phyloP scores from a whole-genome alignment of 768 basidiomycete genomes.

The Tubosaeta sp. region DNA sequence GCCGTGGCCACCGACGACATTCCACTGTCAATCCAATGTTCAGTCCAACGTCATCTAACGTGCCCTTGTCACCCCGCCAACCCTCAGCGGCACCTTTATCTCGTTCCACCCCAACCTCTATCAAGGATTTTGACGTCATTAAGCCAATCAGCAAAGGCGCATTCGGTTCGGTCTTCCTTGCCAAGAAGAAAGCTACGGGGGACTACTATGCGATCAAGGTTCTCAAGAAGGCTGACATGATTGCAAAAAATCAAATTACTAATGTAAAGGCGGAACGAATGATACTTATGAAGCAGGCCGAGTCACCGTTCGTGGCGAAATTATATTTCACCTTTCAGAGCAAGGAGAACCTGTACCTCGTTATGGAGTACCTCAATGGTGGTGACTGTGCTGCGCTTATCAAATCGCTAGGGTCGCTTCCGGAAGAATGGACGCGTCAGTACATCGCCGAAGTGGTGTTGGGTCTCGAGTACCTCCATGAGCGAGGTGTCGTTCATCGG shows the following conservation, averaged over 20 bases:
- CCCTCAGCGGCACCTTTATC: constrained; percentile 72
- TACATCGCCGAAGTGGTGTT: constrained; percentile 96
- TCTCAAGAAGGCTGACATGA: constrained; percentile 99
- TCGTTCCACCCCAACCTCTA: constrained; percentile 81
- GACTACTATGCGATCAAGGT: constrained; percentile 99
- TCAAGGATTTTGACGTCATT: constrained; percentile 99
- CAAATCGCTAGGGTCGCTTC: constrained; percentile 88
- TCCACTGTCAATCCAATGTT: constrained; percentile 64
- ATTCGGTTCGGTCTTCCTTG: constrained; percentile 96
- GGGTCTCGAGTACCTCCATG: constrained; percentile 95
- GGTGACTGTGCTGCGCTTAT: constrained; percentile 97
- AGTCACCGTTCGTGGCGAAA: constrained; percentile 97
- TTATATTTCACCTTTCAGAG: constrained; percentile 99
- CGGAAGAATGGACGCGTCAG: constrained; percentile 95
- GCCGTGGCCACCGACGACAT: constrained; percentile 63
- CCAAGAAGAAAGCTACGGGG: constrained; percentile 97
- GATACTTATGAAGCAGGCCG: constrained; percentile 99
- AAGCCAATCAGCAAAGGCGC: constrained; percentile 99
- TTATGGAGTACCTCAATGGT: constrained; percentile 99
- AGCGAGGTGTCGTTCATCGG: constrained; percentile 95
- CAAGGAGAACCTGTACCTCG: constrained; percentile 97
- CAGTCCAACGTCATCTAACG: constrained; percentile 45
- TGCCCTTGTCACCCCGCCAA: constrained; percentile 84
- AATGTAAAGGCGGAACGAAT: constrained; percentile 99
- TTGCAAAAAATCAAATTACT: constrained; percentile 99